Evolutionary conservation across 495 filamentous ascomycete genomes (phyloP).

Genomic region (Penicillium canariense): DNA sequence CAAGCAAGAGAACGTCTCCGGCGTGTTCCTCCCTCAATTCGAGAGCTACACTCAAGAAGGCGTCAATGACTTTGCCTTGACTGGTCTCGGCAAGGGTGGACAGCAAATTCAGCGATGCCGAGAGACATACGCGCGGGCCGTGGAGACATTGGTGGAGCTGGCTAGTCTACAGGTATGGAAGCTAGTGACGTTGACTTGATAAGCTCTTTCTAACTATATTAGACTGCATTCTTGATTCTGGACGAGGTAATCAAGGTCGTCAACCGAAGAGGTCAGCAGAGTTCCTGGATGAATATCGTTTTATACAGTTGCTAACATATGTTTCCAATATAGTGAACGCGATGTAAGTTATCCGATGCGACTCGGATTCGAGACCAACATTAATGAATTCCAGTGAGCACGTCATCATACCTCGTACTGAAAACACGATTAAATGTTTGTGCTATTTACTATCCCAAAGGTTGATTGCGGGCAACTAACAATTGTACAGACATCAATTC

Average conservation of each 20-base stretch:
- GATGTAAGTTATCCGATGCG: conserved; percentile 63
- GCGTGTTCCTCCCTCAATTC: conserved; percentile 89
- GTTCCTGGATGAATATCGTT: not conserved
- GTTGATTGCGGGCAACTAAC: conserved; percentile 16
- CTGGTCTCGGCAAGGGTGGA: conserved; percentile 92
- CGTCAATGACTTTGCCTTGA: conserved; percentile 95
- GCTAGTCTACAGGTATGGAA: conserved; percentile 77
- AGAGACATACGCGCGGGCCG: conserved; percentile 95
- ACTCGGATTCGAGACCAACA: too few species aligned
- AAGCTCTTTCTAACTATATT: conserved; percentile 3
- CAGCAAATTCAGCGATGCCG: conserved; percentile 94
- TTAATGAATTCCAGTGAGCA: conserved; percentile 56
- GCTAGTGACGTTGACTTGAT: not conserved
- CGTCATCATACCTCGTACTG: conserved; percentile 96
- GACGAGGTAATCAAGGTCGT: conserved; percentile 99
- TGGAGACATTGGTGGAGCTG: conserved; percentile 94
- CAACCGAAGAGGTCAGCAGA: conserved; percentile 76
- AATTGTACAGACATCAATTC: conserved; percentile 80
- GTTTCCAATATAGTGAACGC: conserved; percentile 68
- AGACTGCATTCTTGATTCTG: conserved; percentile 96
- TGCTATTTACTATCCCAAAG: not conserved
- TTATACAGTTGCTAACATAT: conserved; percentile 1
- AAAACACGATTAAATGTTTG: conserved; percentile 96
- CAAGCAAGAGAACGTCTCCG: conserved; percentile 97
- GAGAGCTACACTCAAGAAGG: conserved; percentile 78